Base-by-base conservation (phyloP, 2,329 filamentous ascomycete genomes). In the Ceratocystis albifundus region DNA sequence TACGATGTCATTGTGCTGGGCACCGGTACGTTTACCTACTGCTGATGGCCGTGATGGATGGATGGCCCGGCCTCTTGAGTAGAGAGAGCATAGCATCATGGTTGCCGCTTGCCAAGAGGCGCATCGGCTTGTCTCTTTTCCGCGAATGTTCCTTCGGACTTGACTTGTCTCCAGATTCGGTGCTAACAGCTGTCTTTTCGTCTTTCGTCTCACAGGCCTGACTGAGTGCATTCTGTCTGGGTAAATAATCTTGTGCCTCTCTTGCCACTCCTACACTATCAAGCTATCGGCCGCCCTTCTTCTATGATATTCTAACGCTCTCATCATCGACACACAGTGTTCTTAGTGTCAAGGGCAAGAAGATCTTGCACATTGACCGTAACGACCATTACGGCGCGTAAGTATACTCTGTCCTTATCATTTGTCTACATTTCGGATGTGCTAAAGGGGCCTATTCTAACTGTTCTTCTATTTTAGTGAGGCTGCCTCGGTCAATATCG, bases 1-100 rank as follows among this genome's bases (percentile, higher is more conserved):
- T 99, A 99, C 84, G 94, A 99, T 84, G 90, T 96, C 78, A 86
- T 99, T 76, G 94, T 99, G 76, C 86, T 99, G 76, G 94, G 94
- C 83, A 99, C 94, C 77, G 92, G 91, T 96, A 82, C 75, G 84
- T 78, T 72, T 71, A 46, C 10, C 22, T 53, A 20, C 20, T 30
- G 15, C 48, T 59, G 32, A 36, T 36, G 53, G 0, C 28, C 8
- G 48, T 53, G 20, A 53, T 20, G 3, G 20, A 53, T 20, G 3
- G n/a, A 10, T 64, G 25, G 17, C 25, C 22, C 28, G 28, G 15
- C 20, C 25, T 8, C 22, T 12, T 10, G 32, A 36, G 32, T 10
- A 36, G 32, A 36, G n/a, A n/a, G n/a, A n/a, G n/a, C n/a, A n/a
- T n/a, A n/a, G 32, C 32, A 36, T 36, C 32, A 36, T 36, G 32